A percentile compares a stretch with the other conserved stretches of the same genome.
Conservation (phyloP, 2,329 filamentous ascomycete genomes). For the Monilinia fructigena region DNA sequence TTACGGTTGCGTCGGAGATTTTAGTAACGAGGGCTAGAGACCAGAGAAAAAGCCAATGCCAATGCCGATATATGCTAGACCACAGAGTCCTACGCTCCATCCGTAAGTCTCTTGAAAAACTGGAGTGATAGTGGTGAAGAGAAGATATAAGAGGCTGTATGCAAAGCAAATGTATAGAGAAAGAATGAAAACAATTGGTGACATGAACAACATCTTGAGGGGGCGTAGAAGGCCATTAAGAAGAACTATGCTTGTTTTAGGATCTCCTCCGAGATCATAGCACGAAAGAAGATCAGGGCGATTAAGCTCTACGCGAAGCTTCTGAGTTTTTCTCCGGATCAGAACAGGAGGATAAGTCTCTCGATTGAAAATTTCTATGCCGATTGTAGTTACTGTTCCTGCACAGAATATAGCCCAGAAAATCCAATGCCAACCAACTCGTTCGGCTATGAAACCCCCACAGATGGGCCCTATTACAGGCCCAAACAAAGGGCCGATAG, state of each 20-base stretch:
- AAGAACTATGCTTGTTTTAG: conserved; percentile 10
- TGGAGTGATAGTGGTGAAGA: conserved; percentile 50
- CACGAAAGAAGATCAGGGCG: conserved; percentile 45
- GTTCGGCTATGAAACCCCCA: conserved; percentile 42
- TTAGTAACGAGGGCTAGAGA: conserved; percentile 43
- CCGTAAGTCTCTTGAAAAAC: conserved; percentile 48
- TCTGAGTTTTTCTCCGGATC: conserved; percentile 46
- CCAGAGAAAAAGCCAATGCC: conserved; percentile 44
- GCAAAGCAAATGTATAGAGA: conserved; percentile 75
- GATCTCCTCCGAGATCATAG: conserved; percentile 41
- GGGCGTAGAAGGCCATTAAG: conserved; percentile 45
- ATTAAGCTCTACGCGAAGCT: conserved; percentile 45
- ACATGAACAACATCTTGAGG: conserved; percentile 43
- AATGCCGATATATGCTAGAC: conserved; percentile 46
- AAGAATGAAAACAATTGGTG: conserved; percentile 50
- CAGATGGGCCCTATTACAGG: conserved; percentile 37
- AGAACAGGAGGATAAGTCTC: conserved; percentile 52
- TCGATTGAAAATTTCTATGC: conserved; percentile 43
- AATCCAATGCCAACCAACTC: conserved; percentile 48
- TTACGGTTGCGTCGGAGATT: conserved; percentile 46
- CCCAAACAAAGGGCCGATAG: conserved; percentile 32
- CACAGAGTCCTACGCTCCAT: conserved; percentile 44
- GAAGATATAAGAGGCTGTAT: conserved; percentile 53
- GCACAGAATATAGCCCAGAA: conserved; percentile 50
- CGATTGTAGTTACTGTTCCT: conserved; percentile 37